Evolutionary conservation across 2,329 filamentous ascomycete species (phyloP).

Genomic region (Aspergillus sp.): DNA sequence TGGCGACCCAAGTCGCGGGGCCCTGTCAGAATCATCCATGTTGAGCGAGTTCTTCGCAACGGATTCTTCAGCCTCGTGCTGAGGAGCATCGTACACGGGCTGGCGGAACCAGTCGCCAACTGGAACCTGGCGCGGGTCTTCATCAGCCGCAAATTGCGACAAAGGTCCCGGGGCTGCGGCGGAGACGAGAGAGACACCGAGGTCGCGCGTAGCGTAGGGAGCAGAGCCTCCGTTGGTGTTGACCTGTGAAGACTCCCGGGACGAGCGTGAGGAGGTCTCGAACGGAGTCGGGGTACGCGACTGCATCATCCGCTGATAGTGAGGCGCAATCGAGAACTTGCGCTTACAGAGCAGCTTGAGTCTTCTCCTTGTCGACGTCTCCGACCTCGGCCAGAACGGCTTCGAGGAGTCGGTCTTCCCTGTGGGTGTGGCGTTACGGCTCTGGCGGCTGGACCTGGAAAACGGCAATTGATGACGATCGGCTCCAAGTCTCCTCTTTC

Average conservation of each 20-base stretch:
- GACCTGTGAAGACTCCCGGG: conserved; percentile 16
- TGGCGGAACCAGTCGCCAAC: conserved; percentile 29
- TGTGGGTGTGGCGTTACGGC: conserved; percentile 41
- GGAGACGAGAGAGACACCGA: conserved; percentile 36
- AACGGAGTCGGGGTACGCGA: conserved; percentile 53
- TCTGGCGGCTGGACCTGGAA: conserved; percentile 28
- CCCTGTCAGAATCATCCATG: conserved; percentile 14
- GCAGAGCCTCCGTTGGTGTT: conserved; percentile 17
- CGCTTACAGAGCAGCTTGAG: conserved; percentile 52
- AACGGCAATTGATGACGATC: conserved; percentile 5
- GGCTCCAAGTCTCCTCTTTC: conserved; percentile 31
- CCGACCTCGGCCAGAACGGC: conserved; percentile 47
- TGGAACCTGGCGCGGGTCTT: conserved; percentile 13
- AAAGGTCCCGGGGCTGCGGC: conserved; percentile 31
- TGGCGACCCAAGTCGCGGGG: conserved; percentile 40
- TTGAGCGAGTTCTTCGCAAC: conserved; percentile 9
- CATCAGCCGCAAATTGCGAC: conserved; percentile 23
- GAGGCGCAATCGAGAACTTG: conserved; percentile 53
- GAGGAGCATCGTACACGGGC: conserved; percentile 13
- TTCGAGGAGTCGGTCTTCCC: conserved; percentile 22
- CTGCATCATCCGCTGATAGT: conserved; percentile 54
- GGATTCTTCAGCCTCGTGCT: conserved; percentile 3
- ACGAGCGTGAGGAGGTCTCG: conserved; percentile 27
- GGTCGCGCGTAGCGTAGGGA: conserved; percentile 35
- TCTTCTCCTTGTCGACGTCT: conserved; percentile 49